Base-by-base conservation (phyloP, 2,329 filamentous ascomycete species). In the Calonectria multiphialidica region DNA sequence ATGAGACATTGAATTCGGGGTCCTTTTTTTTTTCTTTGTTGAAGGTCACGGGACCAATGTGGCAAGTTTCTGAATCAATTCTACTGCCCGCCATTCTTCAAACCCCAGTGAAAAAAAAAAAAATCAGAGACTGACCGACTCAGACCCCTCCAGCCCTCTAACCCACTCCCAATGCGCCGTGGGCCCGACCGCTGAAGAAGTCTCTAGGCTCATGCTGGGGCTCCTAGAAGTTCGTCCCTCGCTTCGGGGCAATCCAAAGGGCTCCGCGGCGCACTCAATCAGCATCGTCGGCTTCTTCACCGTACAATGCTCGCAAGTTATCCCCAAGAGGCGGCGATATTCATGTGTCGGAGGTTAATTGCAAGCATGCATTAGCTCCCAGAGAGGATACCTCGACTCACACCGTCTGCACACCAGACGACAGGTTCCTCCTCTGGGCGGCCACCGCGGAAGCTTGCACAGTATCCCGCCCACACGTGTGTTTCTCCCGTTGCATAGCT, bases 361-460 rank as follows among this genome's bases (percentile, higher is more conserved):
- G 73, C 75, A 69, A 78, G 74, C 64, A 70, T 61, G 77, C 75
- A 79, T 79, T 78, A 78, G 77, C 75, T 70, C 72, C 37, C 64
- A 30, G n/a, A 23, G 28, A 68, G 57, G 65, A 67, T 77, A 74
- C 72, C 68, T 77, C 70, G 61, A 72, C 69, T 73, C 74, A 74
- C 67, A 71, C 74, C 77, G 73, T 71, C 40, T 47, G 40, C 68
- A 64, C 72, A 28, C 71, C 64, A 59, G 66, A 66, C 64, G 23
- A 47, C 71, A 72, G 42, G 74, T 74, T 66, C 47, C 72, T 71
- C 65, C 53, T 42, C 66, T 71, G 74, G 44, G 21, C 71, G 59
- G 55, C 67, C 55, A 57, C 72, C 75, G 75, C 77, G 77, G 77
- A 78, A 78, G 64, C 72, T 70, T 70, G 59, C 70, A 75, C 69